These are phyloP conservation scores for Glebionis coronaria DNA, from an alignment of 129 eudicot species.

Conservation along the genomic window DNA sequence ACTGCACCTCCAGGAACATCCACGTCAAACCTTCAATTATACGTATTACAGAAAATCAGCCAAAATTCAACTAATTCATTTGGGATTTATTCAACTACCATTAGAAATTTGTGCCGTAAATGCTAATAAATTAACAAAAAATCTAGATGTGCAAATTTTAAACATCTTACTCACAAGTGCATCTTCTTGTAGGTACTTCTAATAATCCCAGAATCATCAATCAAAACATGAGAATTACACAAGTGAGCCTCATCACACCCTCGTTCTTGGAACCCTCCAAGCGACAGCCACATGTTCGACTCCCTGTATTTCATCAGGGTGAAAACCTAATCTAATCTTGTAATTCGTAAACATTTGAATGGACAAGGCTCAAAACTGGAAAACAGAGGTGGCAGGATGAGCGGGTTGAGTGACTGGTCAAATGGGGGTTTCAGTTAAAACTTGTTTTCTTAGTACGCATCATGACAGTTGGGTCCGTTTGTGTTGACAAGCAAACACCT, in stretches of 20 bases:
- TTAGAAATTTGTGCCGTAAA: neutral
- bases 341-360: constrained; percentile 7
- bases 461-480: neutral
- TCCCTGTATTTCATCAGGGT: constrained; percentile 47
- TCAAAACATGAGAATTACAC: constrained; percentile 70
- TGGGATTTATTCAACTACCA: neutral
- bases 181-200: constrained; percentile 72
- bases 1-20: constrained; percentile 85
- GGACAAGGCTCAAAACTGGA: neutral
- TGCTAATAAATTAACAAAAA: constrained; percentile 10
- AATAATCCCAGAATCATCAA: constrained; percentile 75
- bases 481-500: neutral
- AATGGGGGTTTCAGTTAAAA: neutral
- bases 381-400: neutral
- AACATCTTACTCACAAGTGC: constrained; percentile 60
- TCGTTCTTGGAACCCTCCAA: constrained; percentile 92
- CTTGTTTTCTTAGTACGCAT: neutral
- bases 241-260: constrained; percentile 79
- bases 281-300: constrained; percentile 85
- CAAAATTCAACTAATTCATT: neutral
- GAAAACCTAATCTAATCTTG: neutral
- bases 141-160: constrained; percentile 17
- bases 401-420: neutral
- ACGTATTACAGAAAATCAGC: constrained; percentile 9
- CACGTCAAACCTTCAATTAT: constrained; percentile 77